These are phyloP conservation scores for Fusarium anthophilum DNA, from an alignment of 2,329 filamentous ascomycete species.

Conservation along the genomic window DNA sequence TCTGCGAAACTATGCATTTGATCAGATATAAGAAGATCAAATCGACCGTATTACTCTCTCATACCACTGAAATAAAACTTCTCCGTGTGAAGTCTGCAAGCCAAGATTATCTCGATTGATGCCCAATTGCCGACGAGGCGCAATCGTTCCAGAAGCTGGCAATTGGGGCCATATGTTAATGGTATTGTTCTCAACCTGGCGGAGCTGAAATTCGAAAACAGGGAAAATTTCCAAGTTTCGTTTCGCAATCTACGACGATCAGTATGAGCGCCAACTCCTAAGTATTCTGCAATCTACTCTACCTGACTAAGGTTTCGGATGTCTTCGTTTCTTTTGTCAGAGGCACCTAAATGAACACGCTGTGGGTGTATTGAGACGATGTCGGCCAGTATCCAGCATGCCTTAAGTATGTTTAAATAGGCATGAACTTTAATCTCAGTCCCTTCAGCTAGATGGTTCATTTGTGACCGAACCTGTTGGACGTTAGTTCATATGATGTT, in stretches of 20 bases:
- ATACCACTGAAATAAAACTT: neutral
- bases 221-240: rapidly evolving
- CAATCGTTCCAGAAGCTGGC: too few species aligned
- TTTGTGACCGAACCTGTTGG: neutral
- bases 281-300: too few species aligned
- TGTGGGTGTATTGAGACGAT: neutral
- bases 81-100: rapidly evolving
- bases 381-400: neutral
- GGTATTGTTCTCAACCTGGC: too few species aligned
- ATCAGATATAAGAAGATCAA: neutral
- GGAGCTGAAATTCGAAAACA: too few species aligned
- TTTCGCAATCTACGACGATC: too few species aligned
- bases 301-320: neutral
- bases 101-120: rapidly evolving
- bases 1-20: neutral
- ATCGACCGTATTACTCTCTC: too few species aligned
- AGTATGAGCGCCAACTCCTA: too few species aligned
- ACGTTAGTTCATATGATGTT: too few species aligned
- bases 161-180: too few species aligned
- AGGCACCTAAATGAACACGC: rapidly evolving
- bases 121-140: rapidly evolving
- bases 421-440: neutral
- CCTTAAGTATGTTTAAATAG: rapidly evolving
- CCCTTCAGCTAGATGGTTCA: rapidly evolving
- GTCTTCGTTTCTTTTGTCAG: neutral